Evolutionary conservation across 495 filamentous ascomycete genomes (phyloP).

Genomic region (Mytilinidion resinicola): DNA sequence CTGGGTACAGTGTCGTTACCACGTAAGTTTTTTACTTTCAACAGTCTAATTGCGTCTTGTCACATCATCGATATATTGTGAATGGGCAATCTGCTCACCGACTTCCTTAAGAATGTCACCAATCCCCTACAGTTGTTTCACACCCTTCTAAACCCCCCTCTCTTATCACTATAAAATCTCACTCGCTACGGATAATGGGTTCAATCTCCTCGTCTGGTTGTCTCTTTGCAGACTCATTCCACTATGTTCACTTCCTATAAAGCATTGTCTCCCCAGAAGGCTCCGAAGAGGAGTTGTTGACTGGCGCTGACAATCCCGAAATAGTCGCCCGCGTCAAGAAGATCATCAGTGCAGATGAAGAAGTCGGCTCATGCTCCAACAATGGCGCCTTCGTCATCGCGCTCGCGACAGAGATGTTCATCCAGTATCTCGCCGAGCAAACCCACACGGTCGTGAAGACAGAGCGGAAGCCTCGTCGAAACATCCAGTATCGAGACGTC

Average conservation of each 20-base stretch:
- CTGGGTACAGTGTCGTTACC: constrained; percentile 81
- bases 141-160: background rate
- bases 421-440: constrained; percentile 82
- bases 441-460: constrained; percentile 81
- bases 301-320: too few relatives aligned
- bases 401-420: constrained; percentile 92
- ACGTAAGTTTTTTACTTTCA: constrained; percentile 48
- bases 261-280: background rate
- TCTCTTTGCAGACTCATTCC: constrained; percentile 7
- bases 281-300: too few relatives aligned
- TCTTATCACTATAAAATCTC: background rate
- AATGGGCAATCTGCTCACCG: too few relatives aligned
- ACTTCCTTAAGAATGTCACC: too few relatives aligned
- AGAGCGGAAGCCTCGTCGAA: constrained; percentile 84
- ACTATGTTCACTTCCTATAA: background rate
- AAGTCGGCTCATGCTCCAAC: constrained; percentile 76
- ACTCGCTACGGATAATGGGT: background rate
- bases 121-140: too few relatives aligned
- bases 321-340: constrained; percentile 87
- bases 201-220: too few relatives aligned
- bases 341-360: constrained; percentile 82
- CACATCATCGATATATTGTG: background rate
- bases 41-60: background rate
- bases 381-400: constrained; percentile 94
- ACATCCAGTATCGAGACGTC: constrained; percentile 93